A percentile compares a stretch with the other conserved stretches of the same genome.
phyloP scores from a whole-genome alignment of 495 filamentous ascomycete genomes.

The Penicillium egyptiacum region DNA sequence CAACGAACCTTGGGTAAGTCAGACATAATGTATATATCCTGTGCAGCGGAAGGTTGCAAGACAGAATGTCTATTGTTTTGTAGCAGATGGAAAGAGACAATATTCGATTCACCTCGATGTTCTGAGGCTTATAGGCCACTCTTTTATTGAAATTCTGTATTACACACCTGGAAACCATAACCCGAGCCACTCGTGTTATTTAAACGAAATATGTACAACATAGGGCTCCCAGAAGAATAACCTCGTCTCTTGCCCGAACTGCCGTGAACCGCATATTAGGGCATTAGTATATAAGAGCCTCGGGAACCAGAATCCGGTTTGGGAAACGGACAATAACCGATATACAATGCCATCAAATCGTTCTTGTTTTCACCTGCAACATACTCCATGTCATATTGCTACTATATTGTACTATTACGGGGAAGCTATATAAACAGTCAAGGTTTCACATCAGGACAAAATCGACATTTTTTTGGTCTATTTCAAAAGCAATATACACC shows the following conservation, averaged over 20 bases:
- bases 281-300: not conserved
- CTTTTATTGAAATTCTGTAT: not conserved
- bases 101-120: not conserved
- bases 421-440: not conserved
- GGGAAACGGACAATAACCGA: not conserved
- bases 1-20: not conserved
- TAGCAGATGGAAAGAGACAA: not conserved
- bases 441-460: not conserved
- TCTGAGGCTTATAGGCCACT: not conserved
- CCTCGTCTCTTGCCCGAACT: not conserved
- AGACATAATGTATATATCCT: not conserved
- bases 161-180: not conserved
- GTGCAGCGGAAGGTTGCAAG: not conserved
- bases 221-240: not conserved
- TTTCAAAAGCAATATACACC: not conserved
- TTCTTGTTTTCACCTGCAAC: not conserved
- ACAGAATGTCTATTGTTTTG: not conserved
- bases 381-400: not conserved
- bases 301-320: not conserved
- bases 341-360: not conserved
- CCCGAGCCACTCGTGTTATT: not conserved
- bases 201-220: no score
- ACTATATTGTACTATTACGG: not conserved
- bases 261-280: not conserved
- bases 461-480: not conserved